Evolutionary conservation across 1,139 yeast species (phyloP).

Genomic region (Protomyces inundatus): DNA sequence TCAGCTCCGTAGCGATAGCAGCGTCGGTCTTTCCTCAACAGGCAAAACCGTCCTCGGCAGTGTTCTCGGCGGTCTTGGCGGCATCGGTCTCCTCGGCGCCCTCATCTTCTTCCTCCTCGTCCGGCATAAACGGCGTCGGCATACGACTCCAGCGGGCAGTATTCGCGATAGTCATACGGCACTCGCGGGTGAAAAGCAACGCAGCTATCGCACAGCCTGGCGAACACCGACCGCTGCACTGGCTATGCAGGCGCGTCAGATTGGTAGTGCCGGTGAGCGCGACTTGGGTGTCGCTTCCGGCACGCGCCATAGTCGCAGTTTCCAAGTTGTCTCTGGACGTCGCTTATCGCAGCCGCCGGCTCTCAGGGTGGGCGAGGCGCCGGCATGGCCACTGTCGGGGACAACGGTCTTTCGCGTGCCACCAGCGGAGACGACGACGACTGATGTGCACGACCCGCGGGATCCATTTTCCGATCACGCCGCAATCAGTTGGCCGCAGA

Average conservation of each 20-base stretch:
- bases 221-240: background rate
- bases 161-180: background rate
- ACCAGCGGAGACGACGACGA: no score
- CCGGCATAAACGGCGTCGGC: background rate
- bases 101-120: background rate
- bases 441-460: background rate
- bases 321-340: background rate
- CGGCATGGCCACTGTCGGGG: no score
- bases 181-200: background rate
- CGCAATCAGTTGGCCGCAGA: background rate
- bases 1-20: background rate
- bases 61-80: background rate
- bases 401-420: no score
- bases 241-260: background rate
- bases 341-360: background rate
- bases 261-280: background rate
- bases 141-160: background rate
- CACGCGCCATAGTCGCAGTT: background rate
- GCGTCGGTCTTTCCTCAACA: background rate
- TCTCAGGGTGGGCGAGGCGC: no score
- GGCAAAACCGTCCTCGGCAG: background rate
- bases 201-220: background rate
- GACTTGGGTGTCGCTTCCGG: background rate
- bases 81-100: background rate
- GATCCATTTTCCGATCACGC: background rate